Base-by-base conservation (phyloP, 306 rosid genomes). In the Boehmeria nivea region DNA sequence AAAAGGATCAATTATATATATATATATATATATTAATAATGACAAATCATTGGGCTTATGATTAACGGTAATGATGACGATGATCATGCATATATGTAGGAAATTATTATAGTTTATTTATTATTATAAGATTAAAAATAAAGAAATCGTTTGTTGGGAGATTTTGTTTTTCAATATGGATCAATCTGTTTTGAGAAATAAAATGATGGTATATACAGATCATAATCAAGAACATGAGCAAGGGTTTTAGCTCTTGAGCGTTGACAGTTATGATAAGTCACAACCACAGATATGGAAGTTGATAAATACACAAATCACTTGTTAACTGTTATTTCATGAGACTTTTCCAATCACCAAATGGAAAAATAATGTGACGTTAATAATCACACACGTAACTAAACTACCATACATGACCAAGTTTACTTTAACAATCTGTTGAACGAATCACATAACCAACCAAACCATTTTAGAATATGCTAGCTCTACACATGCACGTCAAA, bases 131-230 rank as follows among this genome's bases (percentile, higher is more conserved):
- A 25, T 18, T 64, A 38, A 51, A 28, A 21, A 46, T 37, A 51
- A 49, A 59, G 72, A 44, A 57, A 65, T 51, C 49, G 51, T 51
- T 74, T 53, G 72, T 54, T 27, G 54, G 76, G 68, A 72, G 71
- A 77, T 73, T 57, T 65, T 82, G 67, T 70, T 74, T 40, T n/a
- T 64, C 13, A 11, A 33, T 33, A 53, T 67, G 75, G 64, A 71
- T n/a, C n/a, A n/a, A 72, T 76, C 73, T 78, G 64, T 75, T 49
- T 38, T 17, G 27, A 57, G 8, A 51, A 42, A 40, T 33, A 3
- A 54, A 54, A 54, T 26, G 17, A 48, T 48, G 31, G 70, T 66
- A 42, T 60, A 46, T 48, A 66, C 45, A 58, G 65, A 31, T 31
- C 36, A 37, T 65, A 55, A 43, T 33, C 54, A 72, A 34, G 69